Base-by-base conservation (phyloP, 2,329 filamentous ascomycete genomes). In the Sordariomycetes sp. region DNA sequence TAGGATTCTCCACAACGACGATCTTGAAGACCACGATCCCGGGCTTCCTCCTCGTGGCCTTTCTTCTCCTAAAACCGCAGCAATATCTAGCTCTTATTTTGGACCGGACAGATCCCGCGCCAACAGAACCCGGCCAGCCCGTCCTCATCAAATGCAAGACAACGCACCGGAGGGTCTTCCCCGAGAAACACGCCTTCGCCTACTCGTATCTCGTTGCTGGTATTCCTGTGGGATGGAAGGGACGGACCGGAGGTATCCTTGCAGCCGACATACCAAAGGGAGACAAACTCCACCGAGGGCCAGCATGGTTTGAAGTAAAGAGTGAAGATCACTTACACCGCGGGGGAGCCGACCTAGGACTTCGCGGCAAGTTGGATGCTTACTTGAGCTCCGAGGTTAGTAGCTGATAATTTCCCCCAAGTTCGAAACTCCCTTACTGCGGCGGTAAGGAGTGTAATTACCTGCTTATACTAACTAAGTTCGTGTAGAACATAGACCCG, bases 181-280 rank as follows among this genome's bases (percentile, higher is more conserved):
- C 88, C 0, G 77, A 82, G 65, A 81, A 79, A 60, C 85, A 90
- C 66, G 78, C 78, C 0, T 91, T 92, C 65, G 74, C 74, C 1
- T 89, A 90, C 66, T 84, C 85, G 0, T 90, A 90, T 67, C 77
- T 91, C 1, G 75, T 85, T 53, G 82, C 85, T 28, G 87, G 87
- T 0, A 75, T 88, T 48, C 87, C 87, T 0, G 76, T 90, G 25
- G 79, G 79, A n/a, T 84, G 80, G 68, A 72, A 73, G 55, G 85
- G 83, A 6, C 72, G 71, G 50, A 70, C 74, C n/a, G 79, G 77
- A 53, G 77, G 77, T 11, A 73, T 87, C 61, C 66, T 89, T 37
- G 86, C 85, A 1, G 70, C 70, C 7, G 72, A 73, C 32, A 24
- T 8, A 58, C 64, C 25, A 55, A 43, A 14, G 22, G 25, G 35